These are phyloP conservation scores for Beauveria sp. DNA, from an alignment of 2,329 filamentous ascomycete species.

Conservation along the genomic window DNA sequence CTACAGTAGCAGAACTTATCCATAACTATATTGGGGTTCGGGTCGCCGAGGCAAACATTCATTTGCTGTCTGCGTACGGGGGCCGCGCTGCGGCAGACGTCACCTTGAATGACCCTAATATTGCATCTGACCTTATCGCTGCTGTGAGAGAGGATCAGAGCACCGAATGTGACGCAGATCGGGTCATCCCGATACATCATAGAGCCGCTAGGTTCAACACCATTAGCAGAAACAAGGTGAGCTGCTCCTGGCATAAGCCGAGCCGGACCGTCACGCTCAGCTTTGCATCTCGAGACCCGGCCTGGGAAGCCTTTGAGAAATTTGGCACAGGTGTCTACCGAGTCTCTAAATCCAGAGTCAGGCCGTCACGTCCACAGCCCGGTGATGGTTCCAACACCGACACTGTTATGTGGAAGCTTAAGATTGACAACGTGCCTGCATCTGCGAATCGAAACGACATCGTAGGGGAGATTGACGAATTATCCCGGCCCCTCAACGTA, in stretches of 20 bases:
- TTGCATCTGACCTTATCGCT: neutral
- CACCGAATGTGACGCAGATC: neutral
- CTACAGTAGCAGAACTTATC: neutral
- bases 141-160: neutral
- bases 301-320: neutral
- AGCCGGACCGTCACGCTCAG: neutral
- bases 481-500: neutral
- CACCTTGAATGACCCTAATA: neutral
- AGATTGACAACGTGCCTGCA: neutral
- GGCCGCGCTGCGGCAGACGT: neutral
- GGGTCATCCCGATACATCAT: neutral
- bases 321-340: neutral
- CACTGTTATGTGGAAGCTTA: neutral
- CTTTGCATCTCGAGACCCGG: neutral
- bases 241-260: constrained; percentile 11
- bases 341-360: neutral
- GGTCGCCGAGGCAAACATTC: neutral
- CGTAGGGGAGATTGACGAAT: neutral
- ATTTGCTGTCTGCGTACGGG: neutral
- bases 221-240: neutral
- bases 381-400: neutral
- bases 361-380: neutral
- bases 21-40: neutral
- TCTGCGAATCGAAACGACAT: neutral
- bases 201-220: neutral